phyloP scores from a whole-genome alignment of 805 yeast species.

The Metschnikowia matae region DNA sequence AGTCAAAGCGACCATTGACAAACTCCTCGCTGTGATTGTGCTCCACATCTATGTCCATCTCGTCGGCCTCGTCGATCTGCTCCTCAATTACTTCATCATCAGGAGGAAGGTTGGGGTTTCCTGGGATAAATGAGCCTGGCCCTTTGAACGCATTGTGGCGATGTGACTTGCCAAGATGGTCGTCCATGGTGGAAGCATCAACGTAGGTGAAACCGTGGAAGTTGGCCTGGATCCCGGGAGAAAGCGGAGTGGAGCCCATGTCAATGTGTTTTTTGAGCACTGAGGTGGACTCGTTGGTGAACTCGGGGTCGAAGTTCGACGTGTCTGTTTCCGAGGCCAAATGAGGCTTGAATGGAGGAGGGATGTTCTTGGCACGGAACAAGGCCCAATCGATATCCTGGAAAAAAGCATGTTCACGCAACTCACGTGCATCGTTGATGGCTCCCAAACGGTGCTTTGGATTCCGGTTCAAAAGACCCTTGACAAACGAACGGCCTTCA shows the following conservation, averaged over 20 bases:
- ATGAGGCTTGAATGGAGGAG: constrained; percentile 97
- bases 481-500: constrained; percentile 93
- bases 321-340: constrained; percentile 88
- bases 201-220: constrained; percentile 97
- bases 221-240: constrained; percentile 94
- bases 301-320: constrained; percentile 96
- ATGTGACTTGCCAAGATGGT: constrained; percentile 53
- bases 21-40: constrained; percentile 73
- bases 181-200: constrained; percentile 89
- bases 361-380: constrained; percentile 71
- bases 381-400: constrained; percentile 87
- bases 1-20: constrained; percentile 86
- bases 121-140: constrained; percentile 73
- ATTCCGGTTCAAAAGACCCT: constrained; percentile 90
- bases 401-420: constrained; percentile 89
- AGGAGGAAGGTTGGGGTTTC: constrained; percentile 74
- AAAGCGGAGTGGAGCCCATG: constrained; percentile 72
- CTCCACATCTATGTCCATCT: constrained; percentile 46
- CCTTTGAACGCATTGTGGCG: constrained; percentile 34
- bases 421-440: constrained; percentile 84
- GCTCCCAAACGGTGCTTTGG: constrained; percentile 95
- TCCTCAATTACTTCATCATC: constrained; percentile 78
- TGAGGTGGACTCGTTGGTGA: constrained; percentile 87
- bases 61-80: constrained; percentile 46
- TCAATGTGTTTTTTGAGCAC: constrained; percentile 65